A percentile compares a stretch with the other conserved stretches of the same genome.
Conservation (phyloP, 352 stramenopile species). For the Globisporangium rhizosaccharum region DNA sequence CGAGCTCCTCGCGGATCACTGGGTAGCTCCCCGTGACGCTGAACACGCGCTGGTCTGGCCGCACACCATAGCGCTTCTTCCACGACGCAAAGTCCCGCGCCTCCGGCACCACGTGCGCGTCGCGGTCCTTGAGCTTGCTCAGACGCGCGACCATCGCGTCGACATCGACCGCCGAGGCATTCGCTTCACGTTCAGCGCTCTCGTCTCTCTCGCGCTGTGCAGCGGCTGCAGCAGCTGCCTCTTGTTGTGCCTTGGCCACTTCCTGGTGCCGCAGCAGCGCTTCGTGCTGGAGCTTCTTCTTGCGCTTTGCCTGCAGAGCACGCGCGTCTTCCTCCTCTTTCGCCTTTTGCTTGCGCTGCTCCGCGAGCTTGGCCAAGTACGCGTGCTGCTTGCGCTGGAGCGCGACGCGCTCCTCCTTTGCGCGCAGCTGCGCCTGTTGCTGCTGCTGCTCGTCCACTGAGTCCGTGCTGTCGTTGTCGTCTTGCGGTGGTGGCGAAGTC, state of each 20-base stretch:
- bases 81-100: constrained; percentile 83
- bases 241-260: constrained; percentile 37
- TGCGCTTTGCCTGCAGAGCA: constrained; percentile 47
- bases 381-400: constrained; percentile 63
- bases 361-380: constrained; percentile 50
- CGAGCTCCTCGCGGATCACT: constrained; percentile 84
- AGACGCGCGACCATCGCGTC: constrained; percentile 73
- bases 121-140: constrained; percentile 68
- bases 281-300: constrained; percentile 44
- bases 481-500: not conserved
- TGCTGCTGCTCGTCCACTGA: constrained; percentile 21
- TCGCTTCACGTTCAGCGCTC: constrained; percentile 18
- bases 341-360: constrained; percentile 62
- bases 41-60: constrained; percentile 82
- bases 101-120: constrained; percentile 58
- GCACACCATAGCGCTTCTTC: constrained; percentile 85
- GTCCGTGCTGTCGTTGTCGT: constrained; percentile 4
- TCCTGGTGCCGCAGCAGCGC: constrained; percentile 52
- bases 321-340: constrained; percentile 67
- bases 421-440: constrained; percentile 26
- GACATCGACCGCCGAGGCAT: constrained; percentile 30
- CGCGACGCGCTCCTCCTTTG: constrained; percentile 43
- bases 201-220: constrained; percentile 23
- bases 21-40: constrained; percentile 91
- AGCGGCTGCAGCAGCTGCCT: constrained; percentile 24